phyloP scores from a whole-genome alignment of 2,329 filamentous ascomycete species.

The Monosporascus ibericus region DNA sequence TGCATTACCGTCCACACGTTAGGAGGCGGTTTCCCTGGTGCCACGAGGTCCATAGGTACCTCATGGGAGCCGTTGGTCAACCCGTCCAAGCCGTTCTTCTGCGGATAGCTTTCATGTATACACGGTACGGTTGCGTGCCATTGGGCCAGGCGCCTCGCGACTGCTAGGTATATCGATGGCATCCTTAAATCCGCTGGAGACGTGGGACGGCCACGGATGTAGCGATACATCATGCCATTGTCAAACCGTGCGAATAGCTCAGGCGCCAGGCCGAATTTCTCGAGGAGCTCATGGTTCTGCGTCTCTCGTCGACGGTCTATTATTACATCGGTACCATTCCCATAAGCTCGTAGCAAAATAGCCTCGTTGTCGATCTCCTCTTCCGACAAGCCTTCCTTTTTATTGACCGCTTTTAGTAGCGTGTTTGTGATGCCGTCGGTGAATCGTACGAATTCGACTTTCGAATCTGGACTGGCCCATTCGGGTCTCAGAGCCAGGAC shows the following conservation, averaged over 20 bases:
- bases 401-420: conserved; percentile 70
- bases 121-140: conserved; percentile 79
- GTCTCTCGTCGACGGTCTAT: conserved; percentile 89
- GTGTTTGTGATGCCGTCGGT: conserved; percentile 99
- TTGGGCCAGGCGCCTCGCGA: conserved; percentile 78
- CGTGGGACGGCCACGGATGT: conserved; percentile 75
- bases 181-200: conserved; percentile 73
- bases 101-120: conserved; percentile 31
- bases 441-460: conserved; percentile 82
- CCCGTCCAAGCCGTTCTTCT: conserved; percentile 32
- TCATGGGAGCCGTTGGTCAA: conserved; percentile 27
- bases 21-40: conserved; percentile 65
- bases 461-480: conserved; percentile 68
- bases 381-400: conserved; percentile 53
- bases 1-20: conserved; percentile 95
- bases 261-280: conserved; percentile 76
- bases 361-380: conserved; percentile 64
- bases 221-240: conserved; percentile 94
- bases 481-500: conserved; percentile 75
- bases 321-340: conserved; percentile 86
- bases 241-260: conserved; percentile 84
- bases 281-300: conserved; percentile 78
- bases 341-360: conserved; percentile 86
- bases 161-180: conserved; percentile 70
- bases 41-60: conserved; percentile 42